Evolutionary conservation across 768 basidiomycete genomes (phyloP), one percentile per base, ranked within the genome.

Genomic region (Podaxis sp.): DNA sequence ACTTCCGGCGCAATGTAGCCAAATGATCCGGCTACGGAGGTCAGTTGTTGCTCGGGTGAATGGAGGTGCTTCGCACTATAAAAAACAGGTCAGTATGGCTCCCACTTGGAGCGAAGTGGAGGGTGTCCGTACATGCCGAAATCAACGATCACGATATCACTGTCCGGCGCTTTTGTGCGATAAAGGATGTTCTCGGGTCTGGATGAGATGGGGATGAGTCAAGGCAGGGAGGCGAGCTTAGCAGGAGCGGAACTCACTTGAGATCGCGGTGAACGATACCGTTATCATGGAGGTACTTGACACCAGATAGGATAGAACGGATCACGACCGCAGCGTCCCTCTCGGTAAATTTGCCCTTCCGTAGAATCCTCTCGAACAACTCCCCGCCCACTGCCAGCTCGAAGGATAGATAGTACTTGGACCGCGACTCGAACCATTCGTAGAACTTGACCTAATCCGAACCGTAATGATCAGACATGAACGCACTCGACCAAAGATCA

Each of bases 121-220:
- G 55, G 18, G 23, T 46, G 16, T 28, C 74, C 88, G 16, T 66
- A 93, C 92, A 99, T 98, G 65, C 97, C 97, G 69, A 99, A 99
- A 73, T 98, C 97, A 5, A 87, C 95, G 46, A 98, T 94, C 59
- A 99, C 95, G 53, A 98, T 82, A 64, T 90, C 90, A n/a, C 91
- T 92, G 16, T 89, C 79, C 9, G 79, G 70, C 2, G 85, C 89
- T 64, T 79, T 86, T 4, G 90, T 92, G 42, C 91, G 86, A 70
- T 93, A 98, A 3, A 99, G 79, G 61, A 99, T 95, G 70, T 98
- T 98, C 74, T 99, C 97, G 0, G 97, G 97, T 71, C 90, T 93
- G 63, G 5, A 37, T 53, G 42, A 44, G 42, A 18, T 44, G 2
- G 14, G 11, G 44, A 25, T 13, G 16, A 16, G 42, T 54, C 23